These are phyloP conservation scores for Carex littledalei DNA, from an alignment of 176 grass and related monocot genomes.

Conservation along the genomic window DNA sequence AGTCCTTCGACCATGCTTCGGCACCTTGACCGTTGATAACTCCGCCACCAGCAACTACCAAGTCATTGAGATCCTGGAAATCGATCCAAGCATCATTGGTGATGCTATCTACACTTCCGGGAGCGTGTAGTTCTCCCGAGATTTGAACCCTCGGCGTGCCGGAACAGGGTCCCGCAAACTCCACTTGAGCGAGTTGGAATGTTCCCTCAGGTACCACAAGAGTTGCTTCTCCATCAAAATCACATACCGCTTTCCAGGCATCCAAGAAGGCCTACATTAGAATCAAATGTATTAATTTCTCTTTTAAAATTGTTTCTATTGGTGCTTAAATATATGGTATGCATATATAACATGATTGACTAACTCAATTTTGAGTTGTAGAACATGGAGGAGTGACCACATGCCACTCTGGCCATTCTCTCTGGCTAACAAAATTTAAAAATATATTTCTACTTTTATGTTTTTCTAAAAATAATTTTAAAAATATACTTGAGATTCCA, in stretches of 20 bases:
- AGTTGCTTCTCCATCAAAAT: background rate
- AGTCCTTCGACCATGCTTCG: constrained; percentile 9
- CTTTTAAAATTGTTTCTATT: background rate
- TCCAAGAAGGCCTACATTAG: constrained; percentile 10
- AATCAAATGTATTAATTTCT: background rate
- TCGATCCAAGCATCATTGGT: constrained; percentile 19
- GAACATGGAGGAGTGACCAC: too few species aligned
- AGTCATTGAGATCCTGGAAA: constrained; percentile 15
- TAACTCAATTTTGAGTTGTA: too few species aligned
- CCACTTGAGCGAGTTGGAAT: background rate
- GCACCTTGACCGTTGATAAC: constrained; percentile 29
- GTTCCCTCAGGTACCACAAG: constrained; percentile 7
- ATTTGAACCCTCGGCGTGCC: constrained; percentile 9
- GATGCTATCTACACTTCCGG: background rate
- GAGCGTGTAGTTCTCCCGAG: constrained; percentile 19
- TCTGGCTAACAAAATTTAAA: too few species aligned
- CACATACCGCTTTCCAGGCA: constrained; percentile 14
- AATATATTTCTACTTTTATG: too few species aligned
- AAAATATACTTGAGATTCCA: too few species aligned
- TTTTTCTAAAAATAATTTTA: too few species aligned
- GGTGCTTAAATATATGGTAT: background rate
- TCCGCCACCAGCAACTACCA: constrained; percentile 24
- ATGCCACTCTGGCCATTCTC: too few species aligned
- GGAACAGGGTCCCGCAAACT: constrained; percentile 11
- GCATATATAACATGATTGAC: background rate